Evolutionary conservation across 441 rosid species (phyloP).

Genomic region (Cnidoscolus chayamansa): DNA sequence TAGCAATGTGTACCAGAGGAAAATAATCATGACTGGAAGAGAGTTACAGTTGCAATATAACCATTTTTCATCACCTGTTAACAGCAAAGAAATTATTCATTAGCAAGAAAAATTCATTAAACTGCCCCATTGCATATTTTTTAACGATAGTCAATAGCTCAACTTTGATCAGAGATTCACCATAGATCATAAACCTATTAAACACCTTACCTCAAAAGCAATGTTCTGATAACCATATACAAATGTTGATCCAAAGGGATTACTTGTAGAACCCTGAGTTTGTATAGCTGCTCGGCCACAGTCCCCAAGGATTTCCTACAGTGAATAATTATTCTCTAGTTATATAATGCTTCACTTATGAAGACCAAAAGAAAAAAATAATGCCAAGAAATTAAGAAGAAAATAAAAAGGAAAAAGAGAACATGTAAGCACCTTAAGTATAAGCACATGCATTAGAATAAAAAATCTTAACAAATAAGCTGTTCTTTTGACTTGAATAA

Average conservation of each 20-base stretch:
- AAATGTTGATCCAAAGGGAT: constrained; percentile 95
- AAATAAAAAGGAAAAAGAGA: not conserved
- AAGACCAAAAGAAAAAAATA: not conserved
- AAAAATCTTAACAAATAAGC: not conserved
- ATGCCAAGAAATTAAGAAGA: not conserved
- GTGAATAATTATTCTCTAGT: constrained; percentile 15
- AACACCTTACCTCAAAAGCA: constrained; percentile 79
- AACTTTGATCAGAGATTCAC: not conserved
- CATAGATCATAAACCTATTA: not conserved
- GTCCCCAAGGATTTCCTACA: constrained; percentile 90
- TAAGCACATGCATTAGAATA: not conserved
- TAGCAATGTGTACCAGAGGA: constrained; percentile 27
- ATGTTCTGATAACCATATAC: constrained; percentile 91
- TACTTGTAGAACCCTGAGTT: constrained; percentile 90
- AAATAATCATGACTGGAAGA: constrained; percentile 66
- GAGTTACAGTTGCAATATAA: constrained; percentile 78
- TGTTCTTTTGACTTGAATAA: not conserved
- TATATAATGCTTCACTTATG: constrained; percentile 4
- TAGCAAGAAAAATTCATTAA: constrained; percentile 16
- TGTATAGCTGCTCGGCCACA: constrained; percentile 98
- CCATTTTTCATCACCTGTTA: constrained; percentile 96
- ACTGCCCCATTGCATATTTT: not conserved
- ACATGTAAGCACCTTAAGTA: not conserved
- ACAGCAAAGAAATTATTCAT: constrained; percentile 14
- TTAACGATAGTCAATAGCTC: not conserved